Base-by-base conservation (phyloP, 176 grass and related monocot genomes). In the Oryza coarctata region DNA sequence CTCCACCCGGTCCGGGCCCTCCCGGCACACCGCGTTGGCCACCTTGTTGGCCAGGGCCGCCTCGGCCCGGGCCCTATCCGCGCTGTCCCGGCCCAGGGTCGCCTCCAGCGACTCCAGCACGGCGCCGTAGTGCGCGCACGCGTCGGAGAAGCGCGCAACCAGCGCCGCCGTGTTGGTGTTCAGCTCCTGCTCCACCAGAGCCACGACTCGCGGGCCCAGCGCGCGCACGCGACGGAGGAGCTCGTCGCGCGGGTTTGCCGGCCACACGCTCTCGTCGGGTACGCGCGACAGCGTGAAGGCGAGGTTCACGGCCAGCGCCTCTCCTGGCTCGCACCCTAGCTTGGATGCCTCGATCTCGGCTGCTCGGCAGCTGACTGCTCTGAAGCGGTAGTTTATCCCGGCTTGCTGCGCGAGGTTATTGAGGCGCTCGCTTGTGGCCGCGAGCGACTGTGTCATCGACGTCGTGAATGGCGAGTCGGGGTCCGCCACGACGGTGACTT, bases 201-300 rank as follows among this genome's bases (percentile, higher is more conserved):
- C 36, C 38, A 97, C 92, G 10, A 97, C 71, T 36, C 72, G 72
- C 1, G 94, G 92, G 17, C 83, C 67, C 29, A 97, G 90, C 9
- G 94, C 89, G 39, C 92, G 90, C 30, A 97, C 90, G 28, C 90
- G 92, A 27, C 94, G 92, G 63, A 97, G 92, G 6, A 97, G 92
- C 82, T 97, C 90, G 74, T 97, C 94, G 12, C 94, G 90, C 9
- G 92, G 94, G 58, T 97, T 97, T 68, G 86, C 80, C 62, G 94
- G 94, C n/a, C 88, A 90, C 25, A 97, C 94, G 74, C 92, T 97
- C 83, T 97, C 94, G 74, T 97, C 94, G 2, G 90, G 90, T 2
- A 97, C 88, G 65, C 79, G 90, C 1, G 94, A 94, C 58, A 97
- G 83, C 11, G 83, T 86, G 68, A 94, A 97, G 73, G 94, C 83